These are phyloP conservation scores for Babesia bovis DNA, from an alignment of 169 alveolate genomes.

Conservation along the genomic window DNA sequence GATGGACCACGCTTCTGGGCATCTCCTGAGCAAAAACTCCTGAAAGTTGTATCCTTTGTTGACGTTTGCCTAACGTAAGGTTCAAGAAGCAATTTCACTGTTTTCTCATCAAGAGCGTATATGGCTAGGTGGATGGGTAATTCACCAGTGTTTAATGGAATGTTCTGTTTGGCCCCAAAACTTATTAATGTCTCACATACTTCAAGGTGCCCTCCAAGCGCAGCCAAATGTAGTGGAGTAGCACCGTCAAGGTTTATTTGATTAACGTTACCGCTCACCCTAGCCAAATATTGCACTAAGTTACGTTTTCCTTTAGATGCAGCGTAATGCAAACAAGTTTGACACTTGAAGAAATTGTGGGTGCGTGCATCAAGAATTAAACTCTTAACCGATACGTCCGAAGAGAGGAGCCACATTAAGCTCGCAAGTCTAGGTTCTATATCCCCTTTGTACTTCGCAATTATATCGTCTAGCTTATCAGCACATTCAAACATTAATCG, in stretches of 20 bases:
- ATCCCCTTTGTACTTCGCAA: neutral
- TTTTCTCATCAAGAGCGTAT: slow-evolving; percentile 74
- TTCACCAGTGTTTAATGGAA: slow-evolving; percentile 78
- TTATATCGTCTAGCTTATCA: slow-evolving; percentile 17
- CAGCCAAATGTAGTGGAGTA: slow-evolving; percentile 86
- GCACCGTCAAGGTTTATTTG: slow-evolving; percentile 82
- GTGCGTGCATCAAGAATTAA: slow-evolving; percentile 75
- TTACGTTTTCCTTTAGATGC: slow-evolving; percentile 81
- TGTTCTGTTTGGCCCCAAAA: slow-evolving; percentile 67
- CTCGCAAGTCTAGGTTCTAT: neutral
- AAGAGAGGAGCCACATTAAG: slow-evolving; percentile 23
- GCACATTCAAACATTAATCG: slow-evolving; percentile 20
- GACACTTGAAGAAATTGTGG: slow-evolving; percentile 75
- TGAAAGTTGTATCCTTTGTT: slow-evolving; percentile 16
- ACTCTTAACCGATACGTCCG: slow-evolving; percentile 21
- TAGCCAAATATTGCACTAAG: slow-evolving; percentile 77
- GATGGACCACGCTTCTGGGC: slow-evolving; percentile 52
- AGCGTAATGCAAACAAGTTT: slow-evolving; percentile 84
- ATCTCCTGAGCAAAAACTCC: neutral
- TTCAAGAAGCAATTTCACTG: slow-evolving; percentile 72
- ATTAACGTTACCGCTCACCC: slow-evolving; percentile 76
- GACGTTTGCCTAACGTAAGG: slow-evolving; percentile 60
- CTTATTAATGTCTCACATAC: slow-evolving; percentile 76
- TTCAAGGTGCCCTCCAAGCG: slow-evolving; percentile 79
- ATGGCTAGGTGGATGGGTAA: slow-evolving; percentile 83